Conservation (phyloP, 2,329 filamentous ascomycete genomes). For the Aspergillus costaricaensis region DNA sequence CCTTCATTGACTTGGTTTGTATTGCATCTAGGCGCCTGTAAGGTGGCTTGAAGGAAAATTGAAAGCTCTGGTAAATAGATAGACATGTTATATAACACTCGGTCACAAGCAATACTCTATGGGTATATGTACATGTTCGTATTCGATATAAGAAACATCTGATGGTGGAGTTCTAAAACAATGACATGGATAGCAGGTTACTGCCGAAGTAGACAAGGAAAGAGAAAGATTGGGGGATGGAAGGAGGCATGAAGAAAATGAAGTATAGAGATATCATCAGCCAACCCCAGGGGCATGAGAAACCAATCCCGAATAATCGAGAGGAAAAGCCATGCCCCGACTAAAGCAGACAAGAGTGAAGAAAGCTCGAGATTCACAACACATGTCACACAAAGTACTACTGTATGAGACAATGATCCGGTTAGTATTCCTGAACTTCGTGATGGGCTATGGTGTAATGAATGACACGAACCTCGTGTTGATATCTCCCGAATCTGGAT, state of each 20-base stretch:
- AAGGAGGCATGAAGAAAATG: not conserved
- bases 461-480: not conserved
- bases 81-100: not conserved
- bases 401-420: not conserved
- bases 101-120: constrained; percentile 15
- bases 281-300: constrained; percentile 38
- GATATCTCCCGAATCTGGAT: not conserved
- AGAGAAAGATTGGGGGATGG: not conserved
- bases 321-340: constrained; percentile 49
- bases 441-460: not conserved
- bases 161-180: constrained; percentile 14
- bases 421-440: not conserved
- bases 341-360: constrained; percentile 36
- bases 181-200: constrained; percentile 8
- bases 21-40: too few relatives aligned
- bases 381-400: constrained; percentile 11
- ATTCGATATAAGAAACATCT: not conserved
- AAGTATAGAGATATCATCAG: not conserved
- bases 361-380: constrained; percentile 16
- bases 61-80: not conserved
- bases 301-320: constrained; percentile 43
- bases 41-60: not conserved
- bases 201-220: not conserved
- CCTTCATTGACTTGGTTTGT: not conserved
- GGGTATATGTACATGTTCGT: constrained; percentile 21